Evolutionary conservation across 2,329 filamentous ascomycete genomes (phyloP).

Genomic region (Colletotrichum phormii): DNA sequence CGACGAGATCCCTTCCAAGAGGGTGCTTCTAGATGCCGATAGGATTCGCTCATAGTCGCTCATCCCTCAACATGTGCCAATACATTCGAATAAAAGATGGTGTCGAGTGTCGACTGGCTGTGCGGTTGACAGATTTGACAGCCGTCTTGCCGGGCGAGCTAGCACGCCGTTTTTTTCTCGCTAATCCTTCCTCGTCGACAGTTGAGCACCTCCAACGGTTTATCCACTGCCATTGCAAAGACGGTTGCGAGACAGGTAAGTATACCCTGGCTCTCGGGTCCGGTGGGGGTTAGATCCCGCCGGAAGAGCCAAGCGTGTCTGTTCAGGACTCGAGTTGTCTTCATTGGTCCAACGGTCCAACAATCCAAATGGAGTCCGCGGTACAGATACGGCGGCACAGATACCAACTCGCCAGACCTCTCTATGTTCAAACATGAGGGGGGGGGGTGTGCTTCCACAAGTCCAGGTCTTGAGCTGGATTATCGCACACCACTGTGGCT

Average conservation of each 20-base stretch:
- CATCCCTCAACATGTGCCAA: neutral
- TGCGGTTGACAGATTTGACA: constrained; percentile 10
- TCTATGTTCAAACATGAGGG: neutral
- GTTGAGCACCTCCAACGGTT: neutral
- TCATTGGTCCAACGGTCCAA: neutral
- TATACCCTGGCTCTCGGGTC: neutral
- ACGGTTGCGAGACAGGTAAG: neutral
- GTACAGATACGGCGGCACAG: neutral
- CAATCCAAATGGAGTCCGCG: neutral
- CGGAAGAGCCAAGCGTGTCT: neutral
- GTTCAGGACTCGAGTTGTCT: neutral
- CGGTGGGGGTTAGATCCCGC: neutral
- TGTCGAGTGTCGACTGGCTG: neutral
- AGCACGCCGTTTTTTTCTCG: neutral
- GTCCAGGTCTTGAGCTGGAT: neutral
- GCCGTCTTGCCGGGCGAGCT: neutral
- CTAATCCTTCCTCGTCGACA: neutral
- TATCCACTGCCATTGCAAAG: neutral
- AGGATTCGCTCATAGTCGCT: constrained; percentile 5
- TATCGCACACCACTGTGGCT: neutral
- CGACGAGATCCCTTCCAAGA: neutral
- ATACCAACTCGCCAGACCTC: neutral
- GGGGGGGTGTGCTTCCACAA: neutral
- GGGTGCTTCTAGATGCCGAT: neutral
- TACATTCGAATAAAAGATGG: neutral